phyloP scores from a whole-genome alignment of 352 stramenopile species.

The Globisporangium megalacanthum region DNA sequence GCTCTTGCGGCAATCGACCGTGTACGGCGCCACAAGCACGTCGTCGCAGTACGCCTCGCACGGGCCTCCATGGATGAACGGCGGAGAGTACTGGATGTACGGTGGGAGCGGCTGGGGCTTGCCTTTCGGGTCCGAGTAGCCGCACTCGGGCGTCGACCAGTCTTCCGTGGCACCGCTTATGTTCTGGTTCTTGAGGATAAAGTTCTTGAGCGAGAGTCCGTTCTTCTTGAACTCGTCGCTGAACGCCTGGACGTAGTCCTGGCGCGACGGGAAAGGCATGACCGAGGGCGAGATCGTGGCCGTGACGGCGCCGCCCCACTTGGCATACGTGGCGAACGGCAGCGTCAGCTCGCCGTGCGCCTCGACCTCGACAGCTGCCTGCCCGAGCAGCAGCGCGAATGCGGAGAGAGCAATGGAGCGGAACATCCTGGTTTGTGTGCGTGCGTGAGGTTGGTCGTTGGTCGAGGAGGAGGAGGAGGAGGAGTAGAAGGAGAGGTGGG shows the following conservation, averaged over 20 bases:
- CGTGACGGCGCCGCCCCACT: slow-evolving; percentile 4
- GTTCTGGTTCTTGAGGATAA: slow-evolving; percentile 15
- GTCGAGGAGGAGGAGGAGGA: too few species aligned
- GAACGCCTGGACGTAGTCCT: slow-evolving; percentile 9
- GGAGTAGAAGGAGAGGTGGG: too few species aligned
- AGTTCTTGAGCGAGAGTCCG: slow-evolving; percentile 9
- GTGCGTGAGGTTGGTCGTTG: background rate
- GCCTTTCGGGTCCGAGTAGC: slow-evolving; percentile 10
- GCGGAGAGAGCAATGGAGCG: background rate
- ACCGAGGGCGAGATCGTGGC: slow-evolving; percentile 1
- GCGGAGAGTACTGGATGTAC: slow-evolving; percentile 2
- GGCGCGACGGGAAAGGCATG: slow-evolving; percentile 6
- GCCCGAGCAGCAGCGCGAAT: background rate
- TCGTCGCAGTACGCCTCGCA: slow-evolving; percentile 16
- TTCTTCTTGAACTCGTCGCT: slow-evolving; percentile 6
- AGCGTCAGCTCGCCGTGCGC: slow-evolving; percentile 3
- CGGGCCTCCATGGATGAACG: slow-evolving; percentile 8
- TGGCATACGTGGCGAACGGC: slow-evolving; percentile 5
- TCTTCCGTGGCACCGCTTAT: background rate
- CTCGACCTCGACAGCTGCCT: background rate
- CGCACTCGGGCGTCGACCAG: slow-evolving; percentile 2
- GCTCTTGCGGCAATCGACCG: slow-evolving; percentile 10
- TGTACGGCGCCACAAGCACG: slow-evolving; percentile 10
- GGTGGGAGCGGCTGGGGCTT: slow-evolving; percentile 10
- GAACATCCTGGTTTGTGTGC: background rate